These are phyloP conservation scores for Fallopia convolvulus DNA, from an alignment of 148 eudicot species.

Conservation along the genomic window DNA sequence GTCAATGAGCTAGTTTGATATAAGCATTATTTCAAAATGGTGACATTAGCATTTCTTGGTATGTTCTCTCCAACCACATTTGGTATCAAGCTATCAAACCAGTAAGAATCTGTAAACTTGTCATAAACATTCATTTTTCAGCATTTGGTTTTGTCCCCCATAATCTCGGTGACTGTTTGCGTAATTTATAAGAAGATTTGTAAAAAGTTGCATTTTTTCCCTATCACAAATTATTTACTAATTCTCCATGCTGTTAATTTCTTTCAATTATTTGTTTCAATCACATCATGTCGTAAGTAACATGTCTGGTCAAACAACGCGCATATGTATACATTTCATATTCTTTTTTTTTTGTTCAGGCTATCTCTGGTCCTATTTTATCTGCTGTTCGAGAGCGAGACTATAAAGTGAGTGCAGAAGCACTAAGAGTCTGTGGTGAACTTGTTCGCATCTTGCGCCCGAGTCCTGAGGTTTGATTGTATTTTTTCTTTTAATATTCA, in stretches of 20 bases:
- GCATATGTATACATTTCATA: not conserved
- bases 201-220: not conserved
- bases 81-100: not conserved
- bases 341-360: slow-evolving; percentile 30
- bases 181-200: not conserved
- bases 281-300: not conserved
- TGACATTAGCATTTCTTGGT: not conserved
- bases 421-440: slow-evolving; percentile 95
- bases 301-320: not conserved
- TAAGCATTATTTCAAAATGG: not conserved
- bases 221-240: not conserved
- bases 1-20: no score
- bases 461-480: slow-evolving; percentile 49
- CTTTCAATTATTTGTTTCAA: not conserved
- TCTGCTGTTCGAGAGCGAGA: slow-evolving; percentile 96
- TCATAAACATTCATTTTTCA: not conserved
- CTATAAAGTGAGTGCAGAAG: slow-evolving; percentile 97
- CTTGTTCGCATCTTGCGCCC: slow-evolving; percentile 94
- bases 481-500: not conserved
- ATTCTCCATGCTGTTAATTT: not conserved
- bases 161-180: not conserved
- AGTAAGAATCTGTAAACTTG: not conserved
- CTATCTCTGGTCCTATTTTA: slow-evolving; percentile 82
- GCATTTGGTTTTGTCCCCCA: not conserved
- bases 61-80: not conserved